Conservation (phyloP, 1,139 yeast species). For the Sugiyamaella xylanicola region DNA sequence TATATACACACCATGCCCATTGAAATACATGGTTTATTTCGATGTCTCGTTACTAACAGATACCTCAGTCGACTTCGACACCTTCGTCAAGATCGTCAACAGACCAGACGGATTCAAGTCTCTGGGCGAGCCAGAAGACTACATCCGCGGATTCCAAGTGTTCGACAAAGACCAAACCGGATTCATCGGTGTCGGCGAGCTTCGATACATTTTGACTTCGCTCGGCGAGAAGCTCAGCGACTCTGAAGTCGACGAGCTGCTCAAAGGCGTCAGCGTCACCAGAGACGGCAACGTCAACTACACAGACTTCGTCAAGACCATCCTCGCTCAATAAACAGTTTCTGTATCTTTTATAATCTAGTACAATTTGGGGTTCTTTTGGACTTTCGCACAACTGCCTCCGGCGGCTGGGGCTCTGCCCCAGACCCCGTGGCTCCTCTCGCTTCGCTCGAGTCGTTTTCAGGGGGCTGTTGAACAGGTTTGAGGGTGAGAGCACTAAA, state of each 20-base stretch:
- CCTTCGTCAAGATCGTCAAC: conserved; percentile 74
- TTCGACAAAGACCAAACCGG: conserved; percentile 97
- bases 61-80: conserved; percentile 60
- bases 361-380: conserved; percentile 9
- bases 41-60: too few relatives aligned
- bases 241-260: conserved; percentile 89
- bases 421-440: background rate
- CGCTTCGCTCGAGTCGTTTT: background rate
- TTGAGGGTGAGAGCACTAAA: background rate
- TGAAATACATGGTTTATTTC: too few relatives aligned
- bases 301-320: conserved; percentile 87
- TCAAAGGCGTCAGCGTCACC: conserved; percentile 92
- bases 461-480: background rate
- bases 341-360: conserved; percentile 5
- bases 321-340: conserved; percentile 69
- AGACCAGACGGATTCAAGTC: conserved; percentile 91
- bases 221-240: conserved; percentile 91
- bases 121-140: conserved; percentile 93
- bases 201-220: conserved; percentile 88
- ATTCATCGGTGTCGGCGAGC: conserved; percentile 94
- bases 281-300: conserved; percentile 95
- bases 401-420: background rate
- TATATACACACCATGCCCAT: conserved; percentile 32
- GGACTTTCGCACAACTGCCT: background rate
- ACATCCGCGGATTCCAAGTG: conserved; percentile 95